Percentiles rank a stretch among this genome's conserved stretches.
Conservation (phyloP, 768 basidiomycete species). For the Daedalea quercina region DNA sequence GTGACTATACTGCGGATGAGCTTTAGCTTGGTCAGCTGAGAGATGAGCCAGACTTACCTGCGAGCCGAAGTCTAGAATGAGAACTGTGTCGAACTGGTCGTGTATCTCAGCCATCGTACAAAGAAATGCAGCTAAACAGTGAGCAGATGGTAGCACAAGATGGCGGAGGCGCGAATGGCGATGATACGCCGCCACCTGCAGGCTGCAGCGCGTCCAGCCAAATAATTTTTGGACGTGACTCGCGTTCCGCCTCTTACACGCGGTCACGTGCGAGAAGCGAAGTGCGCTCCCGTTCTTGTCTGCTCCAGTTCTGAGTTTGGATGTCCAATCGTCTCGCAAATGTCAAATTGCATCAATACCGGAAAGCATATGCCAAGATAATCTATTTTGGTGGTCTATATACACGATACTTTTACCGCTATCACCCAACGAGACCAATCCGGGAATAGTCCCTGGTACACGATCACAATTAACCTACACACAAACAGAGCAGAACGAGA, state of each 20-base stretch:
- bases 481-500: too few relatives aligned
- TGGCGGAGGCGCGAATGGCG: neutral
- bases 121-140: neutral
- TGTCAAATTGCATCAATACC: too few relatives aligned
- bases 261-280: too few relatives aligned
- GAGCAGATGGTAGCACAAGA: neutral
- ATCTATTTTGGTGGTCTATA: too few relatives aligned
- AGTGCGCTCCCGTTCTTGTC: too few relatives aligned
- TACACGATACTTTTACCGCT: too few relatives aligned
- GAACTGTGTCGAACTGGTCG: slow-evolving; percentile 91
- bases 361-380: too few relatives aligned
- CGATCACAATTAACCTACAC: too few relatives aligned
- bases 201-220: neutral
- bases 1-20: slow-evolving; percentile 76
- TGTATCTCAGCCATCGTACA: slow-evolving; percentile 79
- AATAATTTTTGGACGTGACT: neutral
- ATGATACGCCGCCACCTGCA: neutral
- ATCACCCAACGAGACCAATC: too few relatives aligned
- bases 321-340: too few relatives aligned
- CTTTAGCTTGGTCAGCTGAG: slow-evolving; percentile 7
- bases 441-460: too few relatives aligned
- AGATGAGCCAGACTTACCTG: slow-evolving; percentile 47
- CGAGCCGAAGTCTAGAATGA: slow-evolving; percentile 96
- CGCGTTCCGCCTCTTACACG: neutral
- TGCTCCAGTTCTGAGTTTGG: too few relatives aligned